phyloP scores from a whole-genome alignment of 2,329 filamentous ascomycete species.

The Diaporthe nobilis region DNA sequence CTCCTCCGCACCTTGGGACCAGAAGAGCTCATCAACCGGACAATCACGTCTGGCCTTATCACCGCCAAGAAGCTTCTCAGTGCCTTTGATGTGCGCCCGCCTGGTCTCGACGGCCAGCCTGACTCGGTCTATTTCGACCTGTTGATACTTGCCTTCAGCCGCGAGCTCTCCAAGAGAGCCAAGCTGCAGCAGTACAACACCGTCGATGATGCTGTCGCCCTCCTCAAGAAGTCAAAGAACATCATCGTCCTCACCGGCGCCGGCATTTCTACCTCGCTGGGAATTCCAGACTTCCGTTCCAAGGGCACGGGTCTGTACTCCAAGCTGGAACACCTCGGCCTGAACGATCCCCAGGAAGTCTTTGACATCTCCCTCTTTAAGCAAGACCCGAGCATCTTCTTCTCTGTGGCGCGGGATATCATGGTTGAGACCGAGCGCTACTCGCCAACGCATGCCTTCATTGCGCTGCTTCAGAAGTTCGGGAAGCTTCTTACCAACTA shows the following conservation, averaged over 20 bases:
- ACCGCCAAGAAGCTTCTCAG: constrained; percentile 87
- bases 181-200: constrained; percentile 87
- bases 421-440: constrained; percentile 84
- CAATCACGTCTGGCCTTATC: constrained; percentile 77
- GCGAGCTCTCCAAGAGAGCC: constrained; percentile 84
- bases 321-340: constrained; percentile 82
- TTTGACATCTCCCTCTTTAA: constrained; percentile 93
- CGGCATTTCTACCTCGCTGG: constrained; percentile 95
- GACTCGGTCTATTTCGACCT: constrained; percentile 83
- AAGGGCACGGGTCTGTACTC: constrained; percentile 94
- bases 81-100: constrained; percentile 84
- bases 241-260: constrained; percentile 96
- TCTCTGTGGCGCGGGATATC: constrained; percentile 91
- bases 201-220: constrained; percentile 85
- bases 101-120: constrained; percentile 76
- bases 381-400: constrained; percentile 91
- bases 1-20: constrained; percentile 84
- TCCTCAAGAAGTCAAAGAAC: constrained; percentile 82
- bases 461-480: constrained; percentile 88
- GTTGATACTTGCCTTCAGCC: constrained; percentile 81
- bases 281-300: constrained; percentile 96
- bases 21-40: constrained; percentile 80
- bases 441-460: constrained; percentile 95
- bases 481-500: constrained; percentile 96
- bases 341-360: constrained; percentile 91